Evolutionary conservation across 2,329 filamentous ascomycete genomes (phyloP).

Genomic region (Dothidotthia symphoricarpi): DNA sequence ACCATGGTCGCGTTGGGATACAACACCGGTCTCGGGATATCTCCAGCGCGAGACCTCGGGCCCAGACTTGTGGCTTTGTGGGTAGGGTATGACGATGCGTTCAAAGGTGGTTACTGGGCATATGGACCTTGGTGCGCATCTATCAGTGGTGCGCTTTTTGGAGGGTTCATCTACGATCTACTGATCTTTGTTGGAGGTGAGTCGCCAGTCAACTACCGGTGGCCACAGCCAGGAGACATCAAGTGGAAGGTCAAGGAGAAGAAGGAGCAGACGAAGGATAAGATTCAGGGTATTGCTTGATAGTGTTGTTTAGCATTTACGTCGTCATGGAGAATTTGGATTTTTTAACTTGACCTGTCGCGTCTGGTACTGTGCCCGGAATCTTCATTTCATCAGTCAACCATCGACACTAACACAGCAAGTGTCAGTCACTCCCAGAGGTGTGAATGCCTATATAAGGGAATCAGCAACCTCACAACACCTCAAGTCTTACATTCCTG

Average conservation of each 20-base stretch:
- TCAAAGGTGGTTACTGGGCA: constrained; percentile 28
- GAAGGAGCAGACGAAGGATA: constrained; percentile 18
- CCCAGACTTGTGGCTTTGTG: constrained; percentile 66
- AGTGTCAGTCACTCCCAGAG: too few species aligned
- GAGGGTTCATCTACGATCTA: constrained; percentile 31
- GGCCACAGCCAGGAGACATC: constrained; percentile 26
- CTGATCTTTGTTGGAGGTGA: constrained; percentile 35
- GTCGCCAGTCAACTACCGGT: constrained; percentile 32
- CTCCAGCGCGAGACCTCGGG: constrained; percentile 68
- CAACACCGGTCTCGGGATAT: constrained; percentile 53
- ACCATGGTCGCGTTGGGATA: constrained; percentile 28
- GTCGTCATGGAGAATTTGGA: too few species aligned
- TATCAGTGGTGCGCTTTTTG: constrained; percentile 26
- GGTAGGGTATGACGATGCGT: constrained; percentile 61
- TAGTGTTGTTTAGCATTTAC: background rate
- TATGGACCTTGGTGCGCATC: constrained; percentile 29
- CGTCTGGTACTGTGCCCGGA: too few species aligned
- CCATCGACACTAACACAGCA: too few species aligned
- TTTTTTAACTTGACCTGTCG: too few species aligned
- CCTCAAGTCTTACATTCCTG: too few species aligned
- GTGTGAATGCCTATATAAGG: too few species aligned
- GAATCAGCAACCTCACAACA: too few species aligned
- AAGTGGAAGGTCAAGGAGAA: constrained; percentile 15
- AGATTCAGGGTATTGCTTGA: constrained; percentile 13
- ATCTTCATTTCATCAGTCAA: too few species aligned